phyloP scores from a whole-genome alignment of 495 filamentous ascomycete genomes.

The Hamigera avellanea region DNA sequence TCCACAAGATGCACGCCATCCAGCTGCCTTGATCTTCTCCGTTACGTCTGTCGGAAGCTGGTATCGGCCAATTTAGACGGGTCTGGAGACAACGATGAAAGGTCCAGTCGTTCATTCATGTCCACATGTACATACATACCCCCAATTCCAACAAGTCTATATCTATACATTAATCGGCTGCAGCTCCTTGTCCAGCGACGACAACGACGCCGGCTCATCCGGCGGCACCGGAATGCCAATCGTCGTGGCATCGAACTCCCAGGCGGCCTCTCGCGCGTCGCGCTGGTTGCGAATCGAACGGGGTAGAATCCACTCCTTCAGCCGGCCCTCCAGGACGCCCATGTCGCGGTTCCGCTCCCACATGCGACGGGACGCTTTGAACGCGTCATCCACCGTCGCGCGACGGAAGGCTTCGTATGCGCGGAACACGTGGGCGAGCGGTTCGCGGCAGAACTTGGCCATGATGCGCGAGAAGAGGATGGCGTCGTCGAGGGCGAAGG shows the following conservation, averaged over 20 bases:
- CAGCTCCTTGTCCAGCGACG: no score
- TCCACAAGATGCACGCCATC: constrained; percentile 39
- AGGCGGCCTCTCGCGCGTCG: neutral
- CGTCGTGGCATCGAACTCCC: neutral
- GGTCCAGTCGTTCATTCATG: no score
- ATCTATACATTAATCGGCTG: no score
- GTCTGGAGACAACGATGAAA: no score
- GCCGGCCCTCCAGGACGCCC: constrained; percentile 24
- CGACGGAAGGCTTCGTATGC: constrained; percentile 41
- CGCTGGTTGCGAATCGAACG: constrained; percentile 18
- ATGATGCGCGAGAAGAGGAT: constrained; percentile 44
- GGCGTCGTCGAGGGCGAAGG: constrained; percentile 50
- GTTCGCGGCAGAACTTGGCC: constrained; percentile 19
- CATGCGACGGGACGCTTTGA: constrained; percentile 36
- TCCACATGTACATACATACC: no score
- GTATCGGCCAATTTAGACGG: no score
- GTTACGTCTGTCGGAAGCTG: no score
- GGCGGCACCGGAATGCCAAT: constrained; percentile 19
- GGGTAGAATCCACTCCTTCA: constrained; percentile 28
- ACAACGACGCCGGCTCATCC: no score
- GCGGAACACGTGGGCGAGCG: constrained; percentile 33
- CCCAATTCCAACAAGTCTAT: no score
- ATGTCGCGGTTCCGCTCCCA: constrained; percentile 32
- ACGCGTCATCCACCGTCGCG: constrained; percentile 36
- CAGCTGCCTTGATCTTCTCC: no score